Percentiles rank a stretch among this genome's conserved stretches.
Conservation (phyloP, 169 alveolate species). For the Plasmodium malariae region DNA sequence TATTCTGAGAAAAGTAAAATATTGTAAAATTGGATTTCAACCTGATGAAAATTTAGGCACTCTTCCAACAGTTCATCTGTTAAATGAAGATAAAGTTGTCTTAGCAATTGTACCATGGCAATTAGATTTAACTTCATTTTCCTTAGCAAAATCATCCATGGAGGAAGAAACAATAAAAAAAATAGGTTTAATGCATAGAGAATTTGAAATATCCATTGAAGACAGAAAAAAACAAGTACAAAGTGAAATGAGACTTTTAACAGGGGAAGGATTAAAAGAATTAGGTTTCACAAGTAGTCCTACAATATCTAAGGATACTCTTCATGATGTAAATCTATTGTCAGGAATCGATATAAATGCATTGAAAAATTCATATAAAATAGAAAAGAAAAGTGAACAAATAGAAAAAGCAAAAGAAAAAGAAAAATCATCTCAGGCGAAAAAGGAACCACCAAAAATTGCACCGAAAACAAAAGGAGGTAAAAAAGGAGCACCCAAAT, state of each 20-base stretch:
- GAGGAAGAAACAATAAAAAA: conserved; percentile 68
- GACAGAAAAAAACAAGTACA: conserved; percentile 64
- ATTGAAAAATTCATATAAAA: conserved; percentile 79
- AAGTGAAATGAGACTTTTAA: conserved; percentile 78
- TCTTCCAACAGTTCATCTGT: conserved; percentile 60
- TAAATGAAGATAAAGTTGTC: conserved; percentile 29
- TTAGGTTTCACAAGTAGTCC: conserved; percentile 76
- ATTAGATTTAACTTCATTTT: conserved; percentile 56
- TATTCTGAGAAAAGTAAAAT: conserved; percentile 50
- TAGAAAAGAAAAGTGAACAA: conserved; percentile 76
- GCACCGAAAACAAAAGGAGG: conserved; percentile 79
- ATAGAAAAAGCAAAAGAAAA: conserved; percentile 74
- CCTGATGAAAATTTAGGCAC: conserved; percentile 42
- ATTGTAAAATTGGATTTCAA: conserved; percentile 73
- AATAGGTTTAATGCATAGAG: conserved; percentile 46
- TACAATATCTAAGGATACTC: conserved; percentile 16
- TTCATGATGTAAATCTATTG: conserved; percentile 39
- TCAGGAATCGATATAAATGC: conserved; percentile 79
- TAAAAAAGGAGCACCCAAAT: conserved; percentile 78
- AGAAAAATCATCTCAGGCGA: conserved; percentile 61
- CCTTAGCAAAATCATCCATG: conserved; percentile 77
- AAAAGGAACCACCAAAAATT: conserved; percentile 76
- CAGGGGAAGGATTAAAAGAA: conserved; percentile 85
- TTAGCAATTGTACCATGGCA: conserved; percentile 76
- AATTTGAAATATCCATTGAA: conserved; percentile 51